phyloP scores from a whole-genome alignment of 345 rosid species.

The Xanthoceras sorbifolium region DNA sequence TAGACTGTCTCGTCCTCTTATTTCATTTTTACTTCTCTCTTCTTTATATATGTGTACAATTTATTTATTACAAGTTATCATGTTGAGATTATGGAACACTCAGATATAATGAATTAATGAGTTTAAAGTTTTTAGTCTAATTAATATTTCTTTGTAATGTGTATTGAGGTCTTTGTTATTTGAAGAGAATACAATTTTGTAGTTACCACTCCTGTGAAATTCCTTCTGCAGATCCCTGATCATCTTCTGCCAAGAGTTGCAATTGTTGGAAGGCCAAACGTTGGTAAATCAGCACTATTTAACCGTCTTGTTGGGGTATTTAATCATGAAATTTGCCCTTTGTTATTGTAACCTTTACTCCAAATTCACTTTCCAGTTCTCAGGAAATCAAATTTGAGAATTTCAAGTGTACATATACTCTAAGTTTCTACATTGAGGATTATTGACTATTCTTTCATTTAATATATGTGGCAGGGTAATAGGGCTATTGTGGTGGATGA shows the following conservation, averaged over 20 bases:
- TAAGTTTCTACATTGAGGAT: neutral
- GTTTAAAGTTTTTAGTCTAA: neutral
- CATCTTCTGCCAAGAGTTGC: constrained; percentile 83
- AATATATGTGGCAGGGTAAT: constrained; percentile 52
- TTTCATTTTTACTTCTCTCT: neutral
- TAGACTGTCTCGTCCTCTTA: neutral
- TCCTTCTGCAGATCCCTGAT: constrained; percentile 76
- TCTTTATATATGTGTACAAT: no score
- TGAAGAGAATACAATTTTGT: neutral
- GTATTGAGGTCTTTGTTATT: neutral
- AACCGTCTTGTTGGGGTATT: constrained; percentile 95
- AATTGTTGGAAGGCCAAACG: constrained; percentile 95
- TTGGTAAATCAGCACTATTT: constrained; percentile 93
- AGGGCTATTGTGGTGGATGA: constrained; percentile 96
- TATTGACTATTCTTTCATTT: neutral
- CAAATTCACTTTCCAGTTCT: neutral
- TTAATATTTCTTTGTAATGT: neutral
- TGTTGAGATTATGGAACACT: neutral
- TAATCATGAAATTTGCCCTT: neutral
- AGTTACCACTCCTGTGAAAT: constrained; percentile 2
- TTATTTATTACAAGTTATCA: neutral
- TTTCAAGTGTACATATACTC: neutral
- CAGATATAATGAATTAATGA: neutral
- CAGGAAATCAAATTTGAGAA: neutral
- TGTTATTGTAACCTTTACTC: neutral